These are phyloP conservation scores for Apiotrichum akiyoshidainum DNA, from an alignment of 1,284 basidiomycete species.

Conservation along the genomic window DNA sequence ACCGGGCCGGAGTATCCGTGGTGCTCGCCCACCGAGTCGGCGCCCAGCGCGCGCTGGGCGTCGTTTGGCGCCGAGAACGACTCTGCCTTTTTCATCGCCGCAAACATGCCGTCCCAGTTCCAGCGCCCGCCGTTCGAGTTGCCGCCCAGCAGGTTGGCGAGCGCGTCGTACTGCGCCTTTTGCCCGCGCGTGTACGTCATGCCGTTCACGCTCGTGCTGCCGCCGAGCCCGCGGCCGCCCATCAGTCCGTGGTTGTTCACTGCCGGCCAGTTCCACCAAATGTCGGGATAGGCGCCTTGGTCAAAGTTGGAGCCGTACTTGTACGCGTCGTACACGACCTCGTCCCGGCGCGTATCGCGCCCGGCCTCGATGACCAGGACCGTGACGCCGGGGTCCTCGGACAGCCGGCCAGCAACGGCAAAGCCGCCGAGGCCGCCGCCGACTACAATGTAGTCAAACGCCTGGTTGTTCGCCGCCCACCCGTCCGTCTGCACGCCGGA, in stretches of 20 bases:
- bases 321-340: slow-evolving; percentile 18
- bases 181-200: slow-evolving; percentile 58
- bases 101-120: slow-evolving; percentile 59
- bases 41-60: slow-evolving; percentile 56
- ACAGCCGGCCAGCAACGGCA: slow-evolving; percentile 13
- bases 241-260: slow-evolving; percentile 21
- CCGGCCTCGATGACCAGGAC: slow-evolving; percentile 28
- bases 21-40: slow-evolving; percentile 44
- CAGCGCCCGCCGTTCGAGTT: slow-evolving; percentile 52
- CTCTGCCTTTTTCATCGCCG: slow-evolving; percentile 61
- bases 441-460: slow-evolving; percentile 16
- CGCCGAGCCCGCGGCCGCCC: slow-evolving; percentile 23
- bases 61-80: slow-evolving; percentile 58
- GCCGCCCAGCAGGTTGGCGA: slow-evolving; percentile 53
- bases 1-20: slow-evolving; percentile 61
- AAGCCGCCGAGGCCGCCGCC: slow-evolving; percentile 17
- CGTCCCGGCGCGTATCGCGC: slow-evolving; percentile 24
- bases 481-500: slow-evolving; percentile 7
- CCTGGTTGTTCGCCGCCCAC: not conserved
- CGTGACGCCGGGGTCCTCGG: slow-evolving; percentile 8
- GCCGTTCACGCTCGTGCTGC: slow-evolving; percentile 30
- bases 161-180: slow-evolving; percentile 60
- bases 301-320: slow-evolving; percentile 22
- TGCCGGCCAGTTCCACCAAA: slow-evolving; percentile 23
- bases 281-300: slow-evolving; percentile 4